A percentile compares a stretch with the other conserved stretches of the same genome.
phyloP scores from a whole-genome alignment of 2,329 filamentous ascomycete genomes.

The Colletotrichum tofieldiae region DNA sequence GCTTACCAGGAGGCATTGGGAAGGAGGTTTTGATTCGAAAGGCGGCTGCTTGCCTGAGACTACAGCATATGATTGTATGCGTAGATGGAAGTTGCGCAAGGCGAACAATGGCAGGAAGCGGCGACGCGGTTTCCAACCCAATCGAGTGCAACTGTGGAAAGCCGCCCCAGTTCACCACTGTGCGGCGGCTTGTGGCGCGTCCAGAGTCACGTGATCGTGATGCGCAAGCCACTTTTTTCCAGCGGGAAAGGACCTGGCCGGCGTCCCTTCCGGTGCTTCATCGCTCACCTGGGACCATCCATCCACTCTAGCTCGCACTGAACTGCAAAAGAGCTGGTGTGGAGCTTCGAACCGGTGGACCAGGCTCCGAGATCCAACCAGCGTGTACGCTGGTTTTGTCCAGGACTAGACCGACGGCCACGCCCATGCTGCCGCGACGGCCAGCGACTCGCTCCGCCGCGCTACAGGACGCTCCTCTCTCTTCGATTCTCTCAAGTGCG shows the following conservation, averaged over 20 bases:
- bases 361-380: slow-evolving; percentile 27
- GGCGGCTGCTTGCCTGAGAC: background rate
- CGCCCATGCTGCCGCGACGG: background rate
- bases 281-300: slow-evolving; percentile 13
- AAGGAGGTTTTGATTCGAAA: background rate
- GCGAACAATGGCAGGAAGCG: slow-evolving; percentile 5
- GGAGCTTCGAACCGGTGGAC: slow-evolving; percentile 35
- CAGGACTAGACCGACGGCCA: background rate
- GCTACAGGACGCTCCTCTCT: background rate
- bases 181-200: slow-evolving; percentile 15
- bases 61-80: no score
- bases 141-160: background rate
- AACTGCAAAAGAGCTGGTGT: slow-evolving; percentile 29
- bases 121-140: slow-evolving; percentile 14
- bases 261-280: slow-evolving; percentile 20
- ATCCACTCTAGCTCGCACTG: slow-evolving; percentile 11
- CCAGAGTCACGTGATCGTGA: fast-evolving
- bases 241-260: slow-evolving; percentile 31
- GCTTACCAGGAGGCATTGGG: slow-evolving; percentile 43
- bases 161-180: background rate
- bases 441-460: background rate
- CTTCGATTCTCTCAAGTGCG: background rate
- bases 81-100: slow-evolving; percentile 13
- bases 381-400: background rate
- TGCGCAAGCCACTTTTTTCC: background rate